Evolutionary conservation across 148 eudicot species (phyloP).

Genomic region (Rhododendron vialii): DNA sequence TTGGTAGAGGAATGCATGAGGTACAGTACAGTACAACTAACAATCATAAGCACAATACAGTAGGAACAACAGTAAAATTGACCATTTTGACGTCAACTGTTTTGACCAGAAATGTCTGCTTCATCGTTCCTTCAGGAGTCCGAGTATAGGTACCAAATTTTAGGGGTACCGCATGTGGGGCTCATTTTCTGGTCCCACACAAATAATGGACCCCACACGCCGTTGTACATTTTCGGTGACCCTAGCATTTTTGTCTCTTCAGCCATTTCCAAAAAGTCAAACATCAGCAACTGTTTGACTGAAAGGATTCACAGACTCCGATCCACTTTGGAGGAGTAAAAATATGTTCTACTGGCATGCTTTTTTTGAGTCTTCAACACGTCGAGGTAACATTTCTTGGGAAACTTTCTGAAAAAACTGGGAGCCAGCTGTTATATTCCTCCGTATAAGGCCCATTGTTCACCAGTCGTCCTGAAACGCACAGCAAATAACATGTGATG

Average conservation of each 20-base stretch:
- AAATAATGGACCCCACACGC: background rate
- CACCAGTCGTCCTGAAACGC: background rate
- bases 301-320: background rate
- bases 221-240: background rate
- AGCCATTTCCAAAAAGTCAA: background rate
- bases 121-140: background rate
- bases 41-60: background rate
- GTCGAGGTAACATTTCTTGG: background rate
- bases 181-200: background rate
- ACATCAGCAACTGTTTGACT: background rate
- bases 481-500: background rate
- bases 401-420: background rate
- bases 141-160: too few species aligned
- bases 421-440: background rate
- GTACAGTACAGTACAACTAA: background rate
- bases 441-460: background rate
- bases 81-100: background rate
- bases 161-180: background rate
- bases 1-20: background rate
- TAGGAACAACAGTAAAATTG: background rate
- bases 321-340: background rate
- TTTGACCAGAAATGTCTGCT: background rate
- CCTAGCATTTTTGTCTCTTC: background rate
- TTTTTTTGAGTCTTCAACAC: background rate
- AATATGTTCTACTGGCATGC: background rate